phyloP scores from a whole-genome alignment of 371 early-diverging fungal genomes.

The Dinochytrium kinnereticum region DNA sequence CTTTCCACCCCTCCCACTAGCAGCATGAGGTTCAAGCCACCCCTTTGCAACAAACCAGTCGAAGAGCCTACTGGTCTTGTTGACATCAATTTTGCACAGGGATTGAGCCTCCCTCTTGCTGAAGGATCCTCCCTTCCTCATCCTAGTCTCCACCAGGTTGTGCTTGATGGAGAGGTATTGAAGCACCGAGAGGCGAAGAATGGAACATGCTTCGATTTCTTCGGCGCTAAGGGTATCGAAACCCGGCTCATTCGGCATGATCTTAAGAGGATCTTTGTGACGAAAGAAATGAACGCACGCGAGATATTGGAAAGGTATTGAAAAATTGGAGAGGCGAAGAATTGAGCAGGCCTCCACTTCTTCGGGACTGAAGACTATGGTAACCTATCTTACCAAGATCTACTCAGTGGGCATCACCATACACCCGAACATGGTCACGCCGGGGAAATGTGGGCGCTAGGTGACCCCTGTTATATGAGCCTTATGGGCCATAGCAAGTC shows the following conservation, averaged over 20 bases:
- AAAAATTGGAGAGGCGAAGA: too few relatives aligned
- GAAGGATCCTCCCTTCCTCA: slow-evolving; percentile 37
- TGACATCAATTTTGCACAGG: slow-evolving; percentile 56
- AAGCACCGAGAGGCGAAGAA: slow-evolving; percentile 43
- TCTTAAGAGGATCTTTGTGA: slow-evolving; percentile 34
- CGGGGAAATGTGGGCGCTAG: too few relatives aligned
- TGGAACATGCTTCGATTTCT: slow-evolving; percentile 48
- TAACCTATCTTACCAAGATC: too few relatives aligned
- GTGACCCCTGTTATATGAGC: too few relatives aligned
- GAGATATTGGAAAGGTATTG: too few relatives aligned
- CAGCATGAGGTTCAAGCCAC: slow-evolving; percentile 38
- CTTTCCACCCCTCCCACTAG: neutral
- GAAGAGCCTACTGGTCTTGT: slow-evolving; percentile 54
- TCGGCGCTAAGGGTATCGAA: slow-evolving; percentile 42
- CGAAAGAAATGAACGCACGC: neutral
- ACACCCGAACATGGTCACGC: too few relatives aligned
- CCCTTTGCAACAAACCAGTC: slow-evolving; percentile 55
- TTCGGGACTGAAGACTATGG: slow-evolving; percentile 3
- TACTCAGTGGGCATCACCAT: too few relatives aligned
- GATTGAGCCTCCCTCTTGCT: slow-evolving; percentile 53
- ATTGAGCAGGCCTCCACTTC: too few relatives aligned
- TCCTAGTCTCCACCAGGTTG: slow-evolving; percentile 40
- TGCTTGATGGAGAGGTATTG: slow-evolving; percentile 50
- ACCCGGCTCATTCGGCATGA: slow-evolving; percentile 28
- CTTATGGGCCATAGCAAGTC: too few relatives aligned